Base-by-base conservation (phyloP, 83 land plant genomes). In the Picea mariana region DNA sequence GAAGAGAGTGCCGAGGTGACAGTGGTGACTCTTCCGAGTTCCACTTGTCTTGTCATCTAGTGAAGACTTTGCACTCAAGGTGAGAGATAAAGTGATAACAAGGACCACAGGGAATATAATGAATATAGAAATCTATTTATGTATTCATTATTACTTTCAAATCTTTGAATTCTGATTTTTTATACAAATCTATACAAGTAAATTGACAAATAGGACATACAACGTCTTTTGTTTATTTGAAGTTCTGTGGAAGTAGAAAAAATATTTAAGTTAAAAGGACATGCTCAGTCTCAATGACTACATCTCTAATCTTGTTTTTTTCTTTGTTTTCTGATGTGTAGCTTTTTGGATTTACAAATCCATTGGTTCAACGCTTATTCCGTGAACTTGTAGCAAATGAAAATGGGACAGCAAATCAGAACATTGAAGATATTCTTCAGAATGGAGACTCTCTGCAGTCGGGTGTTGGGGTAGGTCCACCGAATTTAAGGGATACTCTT, bases 271-370 rank as follows among this genome's bases (percentile, higher is more conserved):
- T 17, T 20, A 71, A 20, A 40, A 17, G 75, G 49, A 71, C 40
- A 71, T 16, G n/a, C 40, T 71, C 31, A 6, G 34, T 13, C 75
- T 42, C 9, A 8, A 18, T 31, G 47, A 52, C 64, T 38, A 15
- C 26, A 47, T 77, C 16, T 81, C 77, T 23, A 52, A 47, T 3
- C n/a, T 78, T 26, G 26, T 85, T 79, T 61, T 78, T 8, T 59
- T 82, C 52, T 58, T 27, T 27, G 31, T 27, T 27, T 60, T 27
- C 75, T 69, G 18, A 26, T 23, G 15, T 87, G 84, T 92, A 94
- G 97, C 88, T 92, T 63, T 94, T 92, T 90, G 97, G 97, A 75
- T 90, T 94, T 80, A 86, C 81, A 87, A 88, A 92, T 83, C 87
- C 88, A 73, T 67, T 87, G 75, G 92, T 94, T 62, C 97, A 89